Conservation (phyloP, 192 early-diverging fungal species). For the Spizellomyces punctatus region DNA sequence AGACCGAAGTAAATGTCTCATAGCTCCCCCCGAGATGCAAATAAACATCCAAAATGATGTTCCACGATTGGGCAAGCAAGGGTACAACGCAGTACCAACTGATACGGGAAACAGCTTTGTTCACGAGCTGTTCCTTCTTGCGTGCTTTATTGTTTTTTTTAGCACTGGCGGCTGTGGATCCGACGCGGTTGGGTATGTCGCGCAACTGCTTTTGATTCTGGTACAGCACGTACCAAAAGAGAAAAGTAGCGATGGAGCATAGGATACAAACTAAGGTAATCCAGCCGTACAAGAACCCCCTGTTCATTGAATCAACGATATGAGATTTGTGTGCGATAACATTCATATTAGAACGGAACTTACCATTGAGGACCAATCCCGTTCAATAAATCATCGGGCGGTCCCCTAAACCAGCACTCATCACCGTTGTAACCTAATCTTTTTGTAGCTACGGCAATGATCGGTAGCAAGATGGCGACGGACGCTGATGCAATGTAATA, state of each 20-base stretch:
- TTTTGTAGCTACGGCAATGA: not conserved
- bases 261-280: not conserved
- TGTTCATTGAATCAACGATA: not conserved
- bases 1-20: not conserved
- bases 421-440: slow-evolving; percentile 7
- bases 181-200: not conserved
- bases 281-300: slow-evolving; percentile 7
- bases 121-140: not conserved
- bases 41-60: not conserved
- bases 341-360: not conserved
- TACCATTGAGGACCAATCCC: too few species aligned
- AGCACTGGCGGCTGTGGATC: not conserved
- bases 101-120: not conserved
- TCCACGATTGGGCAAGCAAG: not conserved
- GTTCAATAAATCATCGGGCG: too few species aligned
- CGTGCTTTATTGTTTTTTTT: not conserved
- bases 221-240: slow-evolving; percentile 3
- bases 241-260: not conserved
- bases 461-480: slow-evolving; percentile 2
- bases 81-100: slow-evolving; percentile 8
- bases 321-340: not conserved
- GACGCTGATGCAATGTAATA: not conserved
- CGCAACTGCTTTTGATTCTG: not conserved
- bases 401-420: slow-evolving; percentile 15
- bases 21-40: not conserved